phyloP scores from a whole-genome alignment of 371 early-diverging fungal species.

The Rhizomucor pusillus region DNA sequence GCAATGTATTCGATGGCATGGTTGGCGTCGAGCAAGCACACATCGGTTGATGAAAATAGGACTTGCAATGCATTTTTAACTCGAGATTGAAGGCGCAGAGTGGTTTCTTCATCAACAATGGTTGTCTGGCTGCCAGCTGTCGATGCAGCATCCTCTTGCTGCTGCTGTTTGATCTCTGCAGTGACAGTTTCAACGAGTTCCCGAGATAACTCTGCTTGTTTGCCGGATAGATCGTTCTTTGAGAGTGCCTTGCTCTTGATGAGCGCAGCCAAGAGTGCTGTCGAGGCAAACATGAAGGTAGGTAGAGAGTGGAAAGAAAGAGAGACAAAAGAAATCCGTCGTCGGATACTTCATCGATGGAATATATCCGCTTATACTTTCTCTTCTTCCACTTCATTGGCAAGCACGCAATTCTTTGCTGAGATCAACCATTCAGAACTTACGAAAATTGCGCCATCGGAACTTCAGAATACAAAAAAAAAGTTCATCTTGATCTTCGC shows the following conservation, averaged over 20 bases:
- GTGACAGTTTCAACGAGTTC: conserved; percentile 22
- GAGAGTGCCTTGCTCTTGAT: conserved; percentile 19
- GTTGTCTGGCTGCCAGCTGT: conserved; percentile 42
- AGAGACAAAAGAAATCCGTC: conserved; percentile 6
- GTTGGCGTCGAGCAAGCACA: conserved; percentile 56
- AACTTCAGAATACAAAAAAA: background rate
- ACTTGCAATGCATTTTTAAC: conserved; percentile 26
- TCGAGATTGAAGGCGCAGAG: conserved; percentile 32
- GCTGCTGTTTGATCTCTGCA: conserved; percentile 22
- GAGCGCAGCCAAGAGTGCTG: conserved; percentile 24
- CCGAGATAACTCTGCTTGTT: conserved; percentile 10
- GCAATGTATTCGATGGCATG: conserved; percentile 73
- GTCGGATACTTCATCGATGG: background rate
- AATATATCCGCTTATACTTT: no score
- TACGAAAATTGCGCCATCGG: conserved; percentile 16
- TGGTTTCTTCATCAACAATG: conserved; percentile 42
- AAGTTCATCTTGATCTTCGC: background rate
- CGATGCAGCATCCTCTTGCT: conserved; percentile 31
- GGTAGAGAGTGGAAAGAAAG: conserved; percentile 3
- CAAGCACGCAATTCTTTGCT: conserved; percentile 16
- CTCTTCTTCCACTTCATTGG: conserved; percentile 6
- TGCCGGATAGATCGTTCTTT: conserved; percentile 2
- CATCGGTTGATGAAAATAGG: conserved; percentile 15
- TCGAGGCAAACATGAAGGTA: conserved; percentile 22
- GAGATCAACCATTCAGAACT: conserved; percentile 13